Evolutionary conservation across 140 eudicot genomes (phyloP).

Genomic region (Flaveria floridana): DNA sequence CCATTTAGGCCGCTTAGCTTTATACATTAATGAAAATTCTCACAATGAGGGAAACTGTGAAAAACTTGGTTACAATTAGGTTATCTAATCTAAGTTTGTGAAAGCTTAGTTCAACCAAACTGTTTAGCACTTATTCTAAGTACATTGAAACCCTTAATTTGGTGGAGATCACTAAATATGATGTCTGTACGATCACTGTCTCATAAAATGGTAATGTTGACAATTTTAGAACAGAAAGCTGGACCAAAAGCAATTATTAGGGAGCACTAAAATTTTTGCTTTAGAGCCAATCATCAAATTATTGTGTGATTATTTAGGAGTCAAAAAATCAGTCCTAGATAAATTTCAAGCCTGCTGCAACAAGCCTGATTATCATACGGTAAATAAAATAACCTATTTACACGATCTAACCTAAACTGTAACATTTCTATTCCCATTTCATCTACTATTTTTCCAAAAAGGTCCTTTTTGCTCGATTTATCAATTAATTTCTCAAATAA

Average conservation of each 20-base stretch:
- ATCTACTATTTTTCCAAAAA: neutral
- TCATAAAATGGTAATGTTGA: too few species aligned
- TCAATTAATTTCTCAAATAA: neutral
- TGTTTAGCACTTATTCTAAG: too few species aligned
- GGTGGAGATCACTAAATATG: too few species aligned
- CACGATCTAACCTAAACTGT: neutral
- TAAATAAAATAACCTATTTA: neutral
- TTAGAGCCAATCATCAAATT: neutral
- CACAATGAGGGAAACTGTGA: too few species aligned
- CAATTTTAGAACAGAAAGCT: neutral
- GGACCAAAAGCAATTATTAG: neutral
- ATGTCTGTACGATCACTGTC: too few species aligned
- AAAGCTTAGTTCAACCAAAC: too few species aligned
- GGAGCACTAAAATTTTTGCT: neutral
- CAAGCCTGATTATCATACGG: neutral
- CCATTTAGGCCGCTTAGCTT: too few species aligned
- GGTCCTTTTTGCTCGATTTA: neutral
- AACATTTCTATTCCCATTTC: neutral
- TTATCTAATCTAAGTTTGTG: too few species aligned
- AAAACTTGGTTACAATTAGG: too few species aligned
- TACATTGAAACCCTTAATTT: too few species aligned
- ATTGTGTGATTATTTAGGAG: neutral
- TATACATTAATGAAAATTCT: too few species aligned
- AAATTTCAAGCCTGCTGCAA: neutral
- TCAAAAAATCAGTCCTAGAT: neutral